Percentiles rank a stretch among this genome's conserved stretches.
Evolutionary conservation across 2,329 filamentous ascomycete genomes (phyloP).

Genomic region (Cercospora zeina): DNA sequence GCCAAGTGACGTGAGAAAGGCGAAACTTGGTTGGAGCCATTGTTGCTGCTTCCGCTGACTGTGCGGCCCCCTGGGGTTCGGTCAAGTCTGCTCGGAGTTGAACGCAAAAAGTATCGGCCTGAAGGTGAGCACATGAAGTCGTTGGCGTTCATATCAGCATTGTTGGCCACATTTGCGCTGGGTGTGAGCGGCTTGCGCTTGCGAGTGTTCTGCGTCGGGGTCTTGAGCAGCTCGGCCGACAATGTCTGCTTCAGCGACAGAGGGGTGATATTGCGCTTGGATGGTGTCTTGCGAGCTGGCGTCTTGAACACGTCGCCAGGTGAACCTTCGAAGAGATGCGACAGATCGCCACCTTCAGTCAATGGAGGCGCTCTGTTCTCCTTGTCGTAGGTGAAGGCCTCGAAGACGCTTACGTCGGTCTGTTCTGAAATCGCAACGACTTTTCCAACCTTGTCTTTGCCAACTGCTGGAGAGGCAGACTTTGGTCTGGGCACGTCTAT

Average conservation of each 20-base stretch:
- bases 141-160: constrained; percentile 34
- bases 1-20: constrained; percentile 65
- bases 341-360: constrained; percentile 54
- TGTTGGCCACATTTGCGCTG: constrained; percentile 34
- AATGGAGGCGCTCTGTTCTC: constrained; percentile 55
- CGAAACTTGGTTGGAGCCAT: constrained; percentile 44
- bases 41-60: constrained; percentile 29
- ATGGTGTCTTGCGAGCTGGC: constrained; percentile 58
- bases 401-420: constrained; percentile 36
- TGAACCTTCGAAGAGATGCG: constrained; percentile 67
- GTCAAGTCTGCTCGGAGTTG: constrained; percentile 42
- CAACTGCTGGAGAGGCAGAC: constrained; percentile 20
- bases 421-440: constrained; percentile 20
- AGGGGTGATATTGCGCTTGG: constrained; percentile 47
- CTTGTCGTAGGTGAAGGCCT: constrained; percentile 53
- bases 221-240: constrained; percentile 49
- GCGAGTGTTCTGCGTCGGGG: constrained; percentile 46
- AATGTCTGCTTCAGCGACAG: constrained; percentile 45
- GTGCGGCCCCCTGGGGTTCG: constrained; percentile 36
- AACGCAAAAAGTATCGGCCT: constrained; percentile 44
- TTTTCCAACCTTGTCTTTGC: constrained; percentile 21
- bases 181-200: constrained; percentile 38
- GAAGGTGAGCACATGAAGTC: constrained; percentile 42
- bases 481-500: constrained; percentile 18
- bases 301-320: constrained; percentile 56